These are phyloP conservation scores for Penicillium alfredii DNA, from an alignment of 495 filamentous ascomycete species.

Conservation along the genomic window DNA sequence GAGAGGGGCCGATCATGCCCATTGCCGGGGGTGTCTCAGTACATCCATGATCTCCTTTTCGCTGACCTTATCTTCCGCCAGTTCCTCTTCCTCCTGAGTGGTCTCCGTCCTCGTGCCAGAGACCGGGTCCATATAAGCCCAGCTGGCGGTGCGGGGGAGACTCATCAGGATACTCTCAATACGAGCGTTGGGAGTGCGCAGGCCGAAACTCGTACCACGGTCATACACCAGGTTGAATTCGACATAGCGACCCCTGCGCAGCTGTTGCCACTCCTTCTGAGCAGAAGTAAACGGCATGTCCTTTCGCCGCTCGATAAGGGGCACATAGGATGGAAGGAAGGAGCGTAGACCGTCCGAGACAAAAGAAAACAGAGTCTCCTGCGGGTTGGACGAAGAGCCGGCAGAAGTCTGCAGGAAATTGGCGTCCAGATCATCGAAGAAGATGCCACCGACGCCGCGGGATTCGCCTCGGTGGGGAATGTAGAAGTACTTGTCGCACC, in stretches of 20 bases:
- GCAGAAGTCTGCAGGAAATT: conserved; percentile 40
- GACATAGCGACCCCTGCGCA: conserved; percentile 87
- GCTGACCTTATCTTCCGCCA: conserved; percentile 43
- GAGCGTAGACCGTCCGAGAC: conserved; percentile 75
- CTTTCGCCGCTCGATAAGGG: conserved; percentile 80
- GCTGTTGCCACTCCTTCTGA: conserved; percentile 95
- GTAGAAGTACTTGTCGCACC: conserved; percentile 97
- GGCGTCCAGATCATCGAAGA: conserved; percentile 96
- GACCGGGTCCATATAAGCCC: conserved; percentile 85
- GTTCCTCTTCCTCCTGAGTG: conserved; percentile 24
- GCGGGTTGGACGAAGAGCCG: conserved; percentile 62
- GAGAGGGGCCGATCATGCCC: conserved; percentile 55
- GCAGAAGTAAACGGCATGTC: conserved; percentile 79
- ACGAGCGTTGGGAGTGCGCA: conserved; percentile 86
- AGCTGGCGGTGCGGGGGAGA: conserved; percentile 84
- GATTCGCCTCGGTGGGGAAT: conserved; percentile 84
- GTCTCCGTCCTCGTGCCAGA: conserved; percentile 40
- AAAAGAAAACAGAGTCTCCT: conserved; percentile 90
- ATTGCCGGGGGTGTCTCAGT: conserved; percentile 78
- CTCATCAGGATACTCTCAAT: conserved; percentile 98
- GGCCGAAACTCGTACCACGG: conserved; percentile 87
- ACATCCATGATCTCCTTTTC: conserved; percentile 75
- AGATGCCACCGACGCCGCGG: conserved; percentile 93
- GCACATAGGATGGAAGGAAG: conserved; percentile 87
- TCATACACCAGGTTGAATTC: conserved; percentile 99